A percentile compares a stretch with the other conserved stretches of the same genome.
phyloP scores from a whole-genome alignment of 2,329 filamentous ascomycete genomes.

The Aspergillus proliferans region DNA sequence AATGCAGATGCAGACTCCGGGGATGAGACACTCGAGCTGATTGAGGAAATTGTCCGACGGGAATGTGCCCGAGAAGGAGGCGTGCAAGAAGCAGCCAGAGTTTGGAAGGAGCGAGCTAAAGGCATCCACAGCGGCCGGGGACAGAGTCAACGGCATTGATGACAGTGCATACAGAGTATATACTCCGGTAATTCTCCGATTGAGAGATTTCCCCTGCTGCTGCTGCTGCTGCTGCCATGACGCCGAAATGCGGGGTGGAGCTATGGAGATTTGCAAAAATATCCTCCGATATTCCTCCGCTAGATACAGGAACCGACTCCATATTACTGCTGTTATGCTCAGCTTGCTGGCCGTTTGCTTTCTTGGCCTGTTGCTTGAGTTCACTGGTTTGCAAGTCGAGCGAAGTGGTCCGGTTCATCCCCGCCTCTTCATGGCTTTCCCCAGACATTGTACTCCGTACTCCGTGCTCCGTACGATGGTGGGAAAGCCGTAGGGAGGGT shows the following conservation, averaged over 20 bases:
- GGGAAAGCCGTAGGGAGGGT: no score
- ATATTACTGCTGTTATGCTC: neutral
- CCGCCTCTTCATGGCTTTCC: neutral
- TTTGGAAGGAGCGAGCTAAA: conserved; percentile 49
- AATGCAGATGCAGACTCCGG: conserved; percentile 48
- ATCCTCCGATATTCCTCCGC: neutral
- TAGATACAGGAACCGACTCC: neutral
- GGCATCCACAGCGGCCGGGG: conserved; percentile 42
- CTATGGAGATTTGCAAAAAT: neutral
- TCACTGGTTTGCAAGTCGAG: neutral
- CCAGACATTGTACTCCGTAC: no score
- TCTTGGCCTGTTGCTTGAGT: neutral
- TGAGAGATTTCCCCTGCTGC: neutral
- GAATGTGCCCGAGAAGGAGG: conserved; percentile 44
- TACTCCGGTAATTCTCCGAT: neutral
- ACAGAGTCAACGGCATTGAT: conserved; percentile 19
- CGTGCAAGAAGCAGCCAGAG: conserved; percentile 37
- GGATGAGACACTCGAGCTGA: conserved; percentile 53
- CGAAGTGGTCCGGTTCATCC: neutral
- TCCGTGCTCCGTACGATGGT: no score
- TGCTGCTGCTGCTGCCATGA: neutral
- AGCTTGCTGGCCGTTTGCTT: neutral
- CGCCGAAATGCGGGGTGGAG: neutral
- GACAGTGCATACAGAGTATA: conserved; percentile 1
- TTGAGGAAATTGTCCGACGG: conserved; percentile 55